Percentiles rank a stretch among this genome's conserved stretches.
Evolutionary conservation across 495 filamentous ascomycete species (phyloP).

Genomic region (Tuber umbilicatum): DNA sequence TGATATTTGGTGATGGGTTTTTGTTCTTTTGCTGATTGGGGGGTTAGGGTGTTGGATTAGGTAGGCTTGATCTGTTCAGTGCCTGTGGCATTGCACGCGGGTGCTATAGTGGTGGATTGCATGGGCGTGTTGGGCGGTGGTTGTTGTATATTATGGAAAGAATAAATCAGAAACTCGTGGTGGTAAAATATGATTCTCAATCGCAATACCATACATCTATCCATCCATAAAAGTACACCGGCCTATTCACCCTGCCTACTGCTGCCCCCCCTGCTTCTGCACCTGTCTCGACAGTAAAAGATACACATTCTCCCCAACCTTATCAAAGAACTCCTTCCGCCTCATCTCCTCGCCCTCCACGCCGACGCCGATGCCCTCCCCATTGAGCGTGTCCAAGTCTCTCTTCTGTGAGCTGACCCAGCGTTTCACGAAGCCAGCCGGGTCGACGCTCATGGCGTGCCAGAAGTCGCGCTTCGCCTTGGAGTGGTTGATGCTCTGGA

Average conservation of each 20-base stretch:
- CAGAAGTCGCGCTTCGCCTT: slow-evolving; percentile 85
- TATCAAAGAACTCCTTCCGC: slow-evolving; percentile 52
- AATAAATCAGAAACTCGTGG: background rate
- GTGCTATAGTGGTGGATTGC: background rate
- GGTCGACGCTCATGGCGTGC: slow-evolving; percentile 66
- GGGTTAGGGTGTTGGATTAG: background rate
- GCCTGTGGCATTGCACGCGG: background rate
- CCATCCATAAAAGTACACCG: slow-evolving; percentile 14
- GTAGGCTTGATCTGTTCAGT: background rate
- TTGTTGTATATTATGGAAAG: background rate
- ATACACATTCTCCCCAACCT: slow-evolving; percentile 40
- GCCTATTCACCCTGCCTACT: slow-evolving; percentile 5
- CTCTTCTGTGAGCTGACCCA: slow-evolving; percentile 85
- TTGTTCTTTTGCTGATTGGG: background rate
- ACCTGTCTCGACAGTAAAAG: slow-evolving; percentile 36
- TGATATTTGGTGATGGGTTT: background rate
- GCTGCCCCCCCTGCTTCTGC: slow-evolving; percentile 20
- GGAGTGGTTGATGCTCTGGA: slow-evolving; percentile 68
- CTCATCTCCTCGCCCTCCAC: slow-evolving; percentile 55
- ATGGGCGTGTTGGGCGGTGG: background rate
- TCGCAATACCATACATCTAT: background rate
- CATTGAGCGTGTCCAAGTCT: slow-evolving; percentile 82
- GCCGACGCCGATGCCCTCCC: slow-evolving; percentile 65
- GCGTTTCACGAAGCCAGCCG: slow-evolving; percentile 67
- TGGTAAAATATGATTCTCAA: background rate